Evolutionary conservation across 2,329 filamentous ascomycete genomes (phyloP).

Genomic region (Xylaria sp.): DNA sequence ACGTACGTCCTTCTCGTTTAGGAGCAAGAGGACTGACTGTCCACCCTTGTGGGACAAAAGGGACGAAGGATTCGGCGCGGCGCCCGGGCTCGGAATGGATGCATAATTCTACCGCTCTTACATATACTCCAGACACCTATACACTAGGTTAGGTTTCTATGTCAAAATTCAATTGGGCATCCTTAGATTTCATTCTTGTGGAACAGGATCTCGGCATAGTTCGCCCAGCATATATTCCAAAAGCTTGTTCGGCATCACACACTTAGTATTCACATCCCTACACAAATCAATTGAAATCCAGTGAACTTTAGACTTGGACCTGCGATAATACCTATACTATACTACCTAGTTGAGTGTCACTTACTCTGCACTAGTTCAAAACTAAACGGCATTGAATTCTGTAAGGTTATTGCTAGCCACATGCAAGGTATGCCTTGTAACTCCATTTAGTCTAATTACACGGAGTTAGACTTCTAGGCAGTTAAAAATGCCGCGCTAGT

Average conservation of each 20-base stretch:
- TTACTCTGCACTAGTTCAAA: not conserved
- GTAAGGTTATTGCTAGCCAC: not conserved
- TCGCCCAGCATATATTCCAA: not conserved
- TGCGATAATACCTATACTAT: not conserved
- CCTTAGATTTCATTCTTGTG: not conserved
- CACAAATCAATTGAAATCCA: too few species aligned
- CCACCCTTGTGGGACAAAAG: not conserved
- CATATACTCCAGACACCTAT: not conserved
- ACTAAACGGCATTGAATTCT: not conserved
- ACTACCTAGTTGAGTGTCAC: not conserved
- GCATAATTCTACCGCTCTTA: not conserved
- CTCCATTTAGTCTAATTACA: not conserved
- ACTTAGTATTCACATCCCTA: too few species aligned
- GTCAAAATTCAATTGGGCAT: not conserved
- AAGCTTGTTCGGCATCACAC: not conserved
- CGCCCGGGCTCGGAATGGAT: not conserved
- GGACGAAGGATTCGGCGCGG: slow-evolving; percentile 13
- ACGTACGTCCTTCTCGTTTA: slow-evolving; percentile 2
- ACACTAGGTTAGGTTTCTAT: not conserved
- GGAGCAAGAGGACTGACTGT: not conserved
- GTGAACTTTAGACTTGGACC: not conserved
- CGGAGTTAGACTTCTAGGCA: not conserved
- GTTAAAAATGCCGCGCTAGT: not conserved
- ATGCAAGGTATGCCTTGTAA: not conserved
- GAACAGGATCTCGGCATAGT: not conserved